phyloP scores from a whole-genome alignment of 768 basidiomycete species.

The Rhizopogon vulgaris region DNA sequence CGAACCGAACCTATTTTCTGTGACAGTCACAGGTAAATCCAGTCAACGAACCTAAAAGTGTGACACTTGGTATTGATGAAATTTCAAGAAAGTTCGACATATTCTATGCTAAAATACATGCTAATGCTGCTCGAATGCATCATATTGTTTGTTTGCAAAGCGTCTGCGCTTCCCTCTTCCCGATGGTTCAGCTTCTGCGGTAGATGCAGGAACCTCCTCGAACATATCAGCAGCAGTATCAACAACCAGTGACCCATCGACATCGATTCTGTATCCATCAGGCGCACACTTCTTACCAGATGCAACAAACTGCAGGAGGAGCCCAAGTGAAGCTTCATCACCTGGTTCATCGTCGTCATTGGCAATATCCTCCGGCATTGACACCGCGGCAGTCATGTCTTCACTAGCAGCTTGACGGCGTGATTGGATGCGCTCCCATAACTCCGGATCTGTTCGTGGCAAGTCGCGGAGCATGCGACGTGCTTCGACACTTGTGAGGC shows the following conservation, averaged over 20 bases:
- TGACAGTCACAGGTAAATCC: too few species aligned
- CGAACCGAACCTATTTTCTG: too few species aligned
- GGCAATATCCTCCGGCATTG: not conserved
- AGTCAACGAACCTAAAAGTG: too few species aligned
- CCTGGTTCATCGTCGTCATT: not conserved
- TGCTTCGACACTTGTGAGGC: not conserved
- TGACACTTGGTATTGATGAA: too few species aligned
- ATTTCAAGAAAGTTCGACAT: too few species aligned
- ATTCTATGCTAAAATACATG: too few species aligned
- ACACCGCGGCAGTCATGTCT: not conserved
- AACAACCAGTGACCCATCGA: not conserved
- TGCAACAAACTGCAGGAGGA: not conserved
- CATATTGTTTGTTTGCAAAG: too few species aligned
- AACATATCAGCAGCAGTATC: not conserved
- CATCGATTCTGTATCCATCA: not conserved
- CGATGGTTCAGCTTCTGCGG: too few species aligned
- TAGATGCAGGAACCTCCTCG: not conserved
- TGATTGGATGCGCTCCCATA: not conserved
- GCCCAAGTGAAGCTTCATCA: not conserved
- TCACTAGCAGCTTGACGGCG: not conserved
- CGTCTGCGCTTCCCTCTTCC: not conserved
- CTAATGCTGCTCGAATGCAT: too few species aligned
- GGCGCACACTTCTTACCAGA: not conserved
- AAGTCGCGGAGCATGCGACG: not conserved
- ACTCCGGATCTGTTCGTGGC: not conserved